Evolutionary conservation across 2,329 filamentous ascomycete species (phyloP).

Genomic region (Dissoconium aciculare): DNA sequence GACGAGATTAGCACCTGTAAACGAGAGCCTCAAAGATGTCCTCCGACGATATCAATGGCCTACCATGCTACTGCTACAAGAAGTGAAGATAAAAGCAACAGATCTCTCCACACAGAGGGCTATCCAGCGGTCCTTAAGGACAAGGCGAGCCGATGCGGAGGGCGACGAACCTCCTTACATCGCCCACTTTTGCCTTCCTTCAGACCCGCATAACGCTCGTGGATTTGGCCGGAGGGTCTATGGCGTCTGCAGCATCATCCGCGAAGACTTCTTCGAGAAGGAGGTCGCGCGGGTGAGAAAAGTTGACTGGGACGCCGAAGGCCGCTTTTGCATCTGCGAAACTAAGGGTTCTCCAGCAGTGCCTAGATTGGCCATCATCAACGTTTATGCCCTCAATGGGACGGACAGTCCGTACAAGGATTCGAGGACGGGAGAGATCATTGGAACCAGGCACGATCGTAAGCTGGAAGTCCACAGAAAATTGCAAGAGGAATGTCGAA

Average conservation of each 20-base stretch:
- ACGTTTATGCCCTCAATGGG: constrained; percentile 38
- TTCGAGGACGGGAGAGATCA: constrained; percentile 27
- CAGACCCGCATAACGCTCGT: constrained; percentile 35
- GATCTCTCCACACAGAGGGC: constrained; percentile 28
- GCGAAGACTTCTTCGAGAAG: constrained; percentile 27
- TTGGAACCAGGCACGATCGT: constrained; percentile 36
- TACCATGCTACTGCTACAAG: constrained; percentile 33
- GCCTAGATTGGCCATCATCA: constrained; percentile 33
- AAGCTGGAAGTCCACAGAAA: constrained; percentile 36
- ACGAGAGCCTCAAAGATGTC: constrained; percentile 24
- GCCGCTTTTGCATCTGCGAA: constrained; percentile 36
- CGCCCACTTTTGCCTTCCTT: constrained; percentile 34
- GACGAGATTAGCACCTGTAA: background rate
- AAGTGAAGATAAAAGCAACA: constrained; percentile 33
- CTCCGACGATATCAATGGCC: constrained; percentile 33
- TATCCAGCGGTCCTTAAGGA: constrained; percentile 19
- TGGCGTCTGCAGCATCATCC: constrained; percentile 37
- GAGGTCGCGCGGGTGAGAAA: constrained; percentile 23
- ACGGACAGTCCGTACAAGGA: constrained; percentile 34
- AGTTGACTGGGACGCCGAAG: constrained; percentile 39
- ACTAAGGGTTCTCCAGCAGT: constrained; percentile 10
- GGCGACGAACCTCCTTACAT: constrained; percentile 27
- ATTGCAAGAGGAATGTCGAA: constrained; percentile 32
- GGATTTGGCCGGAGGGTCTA: constrained; percentile 38
- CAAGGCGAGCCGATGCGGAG: background rate